These are phyloP conservation scores for Tricholoma matsutake DNA, from an alignment of 768 basidiomycete genomes.

Conservation along the genomic window DNA sequence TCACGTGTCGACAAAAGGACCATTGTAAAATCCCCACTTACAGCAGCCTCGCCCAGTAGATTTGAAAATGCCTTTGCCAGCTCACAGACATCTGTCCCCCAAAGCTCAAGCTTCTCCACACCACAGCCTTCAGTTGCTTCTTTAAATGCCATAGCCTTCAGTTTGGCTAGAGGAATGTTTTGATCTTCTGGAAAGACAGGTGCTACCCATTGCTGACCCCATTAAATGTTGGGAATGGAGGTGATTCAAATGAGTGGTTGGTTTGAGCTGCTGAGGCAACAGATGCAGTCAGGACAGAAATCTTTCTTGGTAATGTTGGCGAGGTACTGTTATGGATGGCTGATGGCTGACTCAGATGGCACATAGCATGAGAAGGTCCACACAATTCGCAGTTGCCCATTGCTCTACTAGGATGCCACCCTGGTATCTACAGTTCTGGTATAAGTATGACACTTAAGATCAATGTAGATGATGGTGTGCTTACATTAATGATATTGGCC, in stretches of 20 bases:
- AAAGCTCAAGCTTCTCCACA: background rate
- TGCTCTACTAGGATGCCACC: too few relatives aligned
- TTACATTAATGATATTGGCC: background rate
- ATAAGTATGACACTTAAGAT: background rate
- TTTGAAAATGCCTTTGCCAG: background rate
- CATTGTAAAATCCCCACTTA: background rate
- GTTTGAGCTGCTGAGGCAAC: background rate
- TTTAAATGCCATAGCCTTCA: background rate
- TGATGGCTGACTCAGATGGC: too few relatives aligned
- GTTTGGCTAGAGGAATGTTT: background rate
- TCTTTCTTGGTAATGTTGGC: background rate
- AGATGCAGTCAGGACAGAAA: background rate
- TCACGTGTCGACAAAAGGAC: background rate
- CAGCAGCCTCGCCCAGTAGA: background rate
- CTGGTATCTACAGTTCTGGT: background rate
- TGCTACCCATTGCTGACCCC: background rate
- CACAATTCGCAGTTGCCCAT: too few relatives aligned
- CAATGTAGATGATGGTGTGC: background rate
- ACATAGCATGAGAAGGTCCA: too few relatives aligned
- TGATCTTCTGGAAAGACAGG: background rate
- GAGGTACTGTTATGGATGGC: background rate
- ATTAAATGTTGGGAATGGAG: background rate
- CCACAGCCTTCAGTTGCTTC: background rate
- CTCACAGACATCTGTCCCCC: background rate
- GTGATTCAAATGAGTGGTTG: background rate